phyloP scores from a whole-genome alignment of 768 basidiomycete species.

The Mycena metata region DNA sequence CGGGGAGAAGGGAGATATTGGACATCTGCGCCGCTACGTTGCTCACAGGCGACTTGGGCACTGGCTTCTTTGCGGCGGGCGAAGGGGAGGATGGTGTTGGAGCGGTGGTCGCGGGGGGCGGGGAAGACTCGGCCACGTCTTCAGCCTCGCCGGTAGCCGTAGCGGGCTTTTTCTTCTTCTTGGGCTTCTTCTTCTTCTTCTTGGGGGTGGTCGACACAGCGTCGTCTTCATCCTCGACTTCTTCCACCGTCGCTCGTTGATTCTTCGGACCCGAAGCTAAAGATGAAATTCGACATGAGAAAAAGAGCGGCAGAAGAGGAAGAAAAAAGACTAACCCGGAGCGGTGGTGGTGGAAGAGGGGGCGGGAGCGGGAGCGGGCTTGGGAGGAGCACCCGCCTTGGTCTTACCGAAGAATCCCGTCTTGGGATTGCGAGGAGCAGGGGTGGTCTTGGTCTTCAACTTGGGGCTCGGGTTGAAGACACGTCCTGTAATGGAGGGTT shows the following conservation, averaged over 20 bases:
- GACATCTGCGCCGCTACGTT: constrained; percentile 38
- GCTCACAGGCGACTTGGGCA: constrained; percentile 37
- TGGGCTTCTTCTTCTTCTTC: constrained; percentile 84
- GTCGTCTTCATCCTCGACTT: constrained; percentile 80
- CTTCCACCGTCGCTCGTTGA: constrained; percentile 72
- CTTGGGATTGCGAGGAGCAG: constrained; percentile 48
- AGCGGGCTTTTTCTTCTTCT: constrained; percentile 74
- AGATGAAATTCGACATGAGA: neutral
- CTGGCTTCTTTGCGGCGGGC: constrained; percentile 41
- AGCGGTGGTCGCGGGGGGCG: constrained; percentile 38
- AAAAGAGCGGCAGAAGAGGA: neutral
- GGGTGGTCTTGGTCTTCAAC: constrained; percentile 53
- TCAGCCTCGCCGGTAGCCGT: constrained; percentile 43
- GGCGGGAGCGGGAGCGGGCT: constrained; percentile 28
- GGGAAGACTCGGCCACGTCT: constrained; percentile 38
- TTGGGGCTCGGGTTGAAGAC: constrained; percentile 57
- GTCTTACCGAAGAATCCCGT: constrained; percentile 40
- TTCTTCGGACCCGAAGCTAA: constrained; percentile 43
- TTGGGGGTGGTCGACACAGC: constrained; percentile 56
- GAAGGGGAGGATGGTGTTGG: constrained; percentile 38
- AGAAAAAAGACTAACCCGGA: constrained; percentile 4
- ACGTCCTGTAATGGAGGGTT: constrained; percentile 17
- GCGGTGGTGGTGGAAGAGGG: constrained; percentile 23
- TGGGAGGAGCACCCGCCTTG: constrained; percentile 38
- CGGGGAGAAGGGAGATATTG: constrained; percentile 53